Conservation (phyloP, 805 yeast species). For the Zygotorulaspora danielsina region DNA sequence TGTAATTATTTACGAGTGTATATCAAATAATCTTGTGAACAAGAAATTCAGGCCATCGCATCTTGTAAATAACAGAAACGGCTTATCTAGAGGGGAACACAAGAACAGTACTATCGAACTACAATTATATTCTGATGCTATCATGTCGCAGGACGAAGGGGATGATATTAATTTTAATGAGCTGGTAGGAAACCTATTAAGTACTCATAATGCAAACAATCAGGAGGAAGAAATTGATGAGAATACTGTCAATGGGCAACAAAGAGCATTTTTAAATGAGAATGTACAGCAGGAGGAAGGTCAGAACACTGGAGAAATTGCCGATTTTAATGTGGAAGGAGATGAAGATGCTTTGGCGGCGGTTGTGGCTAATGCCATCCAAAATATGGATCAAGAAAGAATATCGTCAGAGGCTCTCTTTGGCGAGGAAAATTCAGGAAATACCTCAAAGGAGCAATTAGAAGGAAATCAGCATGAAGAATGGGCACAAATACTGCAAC, state of each 20-base stretch:
- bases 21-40: not conserved
- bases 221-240: conserved; percentile 3
- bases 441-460: conserved; percentile 7
- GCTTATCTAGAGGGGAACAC: no score
- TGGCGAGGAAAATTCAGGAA: conserved; percentile 2
- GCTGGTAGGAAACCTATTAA: conserved; percentile 32
- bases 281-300: conserved; percentile 2
- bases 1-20: not conserved
- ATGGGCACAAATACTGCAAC: conserved; percentile 33
- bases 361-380: conserved; percentile 40
- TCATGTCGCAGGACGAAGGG: conserved; percentile 26
- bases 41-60: conserved; percentile 1
- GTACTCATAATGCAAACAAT: conserved; percentile 22
- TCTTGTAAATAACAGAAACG: no score
- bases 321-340: conserved; percentile 11
- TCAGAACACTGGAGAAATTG: conserved; percentile 7
- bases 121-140: not conserved
- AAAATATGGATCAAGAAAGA: conserved; percentile 19
- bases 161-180: conserved; percentile 34
- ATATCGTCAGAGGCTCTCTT: conserved; percentile 5
- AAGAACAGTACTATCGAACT: no score
- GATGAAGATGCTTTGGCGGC: conserved; percentile 37
- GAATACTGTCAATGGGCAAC: conserved; percentile 1
- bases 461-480: conserved; percentile 22
- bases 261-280: conserved; percentile 2